These are phyloP conservation scores for Ligustrum vulgare DNA, from an alignment of 257 asterid genomes.

Conservation along the genomic window DNA sequence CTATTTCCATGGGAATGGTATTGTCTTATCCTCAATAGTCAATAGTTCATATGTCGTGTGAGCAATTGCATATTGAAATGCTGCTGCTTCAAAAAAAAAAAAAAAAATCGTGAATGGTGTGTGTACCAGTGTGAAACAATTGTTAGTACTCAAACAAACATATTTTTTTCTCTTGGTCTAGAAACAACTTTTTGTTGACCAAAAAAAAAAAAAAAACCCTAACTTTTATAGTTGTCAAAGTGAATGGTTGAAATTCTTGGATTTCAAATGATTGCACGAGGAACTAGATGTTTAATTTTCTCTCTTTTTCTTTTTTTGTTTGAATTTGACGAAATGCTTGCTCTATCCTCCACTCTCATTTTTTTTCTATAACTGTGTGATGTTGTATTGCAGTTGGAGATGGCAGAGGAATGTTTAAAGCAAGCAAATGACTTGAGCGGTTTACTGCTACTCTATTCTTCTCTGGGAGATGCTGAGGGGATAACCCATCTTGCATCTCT, in stretches of 20 bases:
- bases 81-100: neutral
- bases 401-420: slow-evolving; percentile 92
- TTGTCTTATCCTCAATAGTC: slow-evolving; percentile 19
- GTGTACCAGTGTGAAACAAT: neutral
- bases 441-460: slow-evolving; percentile 76
- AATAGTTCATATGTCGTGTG: neutral
- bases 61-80: slow-evolving; percentile 16
- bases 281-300: neutral
- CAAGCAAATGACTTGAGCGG: slow-evolving; percentile 98
- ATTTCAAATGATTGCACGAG: neutral
- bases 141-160: neutral
- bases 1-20: slow-evolving; percentile 95
- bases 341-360: neutral
- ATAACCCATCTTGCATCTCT: slow-evolving; percentile 67
- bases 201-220: neutral
- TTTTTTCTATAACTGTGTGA: slow-evolving; percentile 10
- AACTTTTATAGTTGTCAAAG: neutral
- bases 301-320: neutral
- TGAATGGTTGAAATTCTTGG: slow-evolving; percentile 3
- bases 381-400: slow-evolving; percentile 61
- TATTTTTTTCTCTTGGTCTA: neutral
- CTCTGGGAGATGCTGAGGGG: slow-evolving; percentile 85
- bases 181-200: neutral
- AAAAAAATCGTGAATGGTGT: neutral
- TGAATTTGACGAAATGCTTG: neutral